Base-by-base conservation (phyloP, 208 protist species). In the Herpetomonas samuelpessoai region DNA sequence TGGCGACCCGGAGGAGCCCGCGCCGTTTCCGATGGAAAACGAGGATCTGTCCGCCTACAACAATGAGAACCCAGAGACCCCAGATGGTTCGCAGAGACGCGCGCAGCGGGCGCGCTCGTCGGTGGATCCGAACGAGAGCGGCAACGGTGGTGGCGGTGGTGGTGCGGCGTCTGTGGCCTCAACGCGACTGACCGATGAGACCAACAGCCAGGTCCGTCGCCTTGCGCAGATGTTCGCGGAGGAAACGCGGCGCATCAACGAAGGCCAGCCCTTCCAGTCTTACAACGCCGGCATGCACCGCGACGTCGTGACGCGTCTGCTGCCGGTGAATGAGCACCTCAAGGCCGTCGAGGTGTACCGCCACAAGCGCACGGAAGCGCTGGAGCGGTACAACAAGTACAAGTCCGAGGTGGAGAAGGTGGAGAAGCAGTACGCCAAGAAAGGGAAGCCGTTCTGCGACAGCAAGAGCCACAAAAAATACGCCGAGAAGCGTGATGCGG, bases 251-350 rank as follows among this genome's bases (percentile, higher is more conserved):
- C 59, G 65, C 22, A 78, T 87, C 51, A 83, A 83, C 68, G 80
- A 82, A 49, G 80, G 80, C 2, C 51, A 39, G 46, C 76, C 80
- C 3, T 87, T 83, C 52, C 76, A 79, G 61, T 41, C 62, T 7
- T 87, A 81, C 62, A 87, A 83, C 73, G 65, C 76, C 41, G 80
- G 76, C 53, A 67, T 87, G 19, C 80, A 87, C 57, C 76, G 75
- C 38, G 80, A 87, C 41, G 76, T 87, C 2, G 56, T 81, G n/a
- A 87, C 62, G 0, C 80, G 67, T 0, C 66, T 87, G 38, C 63
- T 62, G 9, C 80, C 80, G 27, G 80, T 87, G 10, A 64, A 62
- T n/a, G 75, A 87, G 48, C 71, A 80, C 48, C 49, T 86, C 7
- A 76, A 79, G 44, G 58, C 31, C 52, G 48, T 80, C 6, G 60